Evolutionary conservation across 306 rosid genomes (phyloP).

Genomic region (Prunus salicina): DNA sequence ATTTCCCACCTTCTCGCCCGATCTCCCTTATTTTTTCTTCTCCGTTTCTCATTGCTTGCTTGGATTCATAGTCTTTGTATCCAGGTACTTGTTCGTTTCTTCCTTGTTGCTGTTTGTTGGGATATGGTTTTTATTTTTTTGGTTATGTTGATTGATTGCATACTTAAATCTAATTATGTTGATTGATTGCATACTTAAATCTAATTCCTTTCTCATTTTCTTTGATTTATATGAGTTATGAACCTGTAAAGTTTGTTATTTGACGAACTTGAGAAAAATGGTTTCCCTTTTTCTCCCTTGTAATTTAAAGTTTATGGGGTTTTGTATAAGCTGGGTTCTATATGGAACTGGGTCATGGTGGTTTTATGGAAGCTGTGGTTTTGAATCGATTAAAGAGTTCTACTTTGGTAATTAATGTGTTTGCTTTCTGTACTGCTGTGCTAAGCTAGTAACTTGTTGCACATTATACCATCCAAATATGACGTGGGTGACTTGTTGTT

Average conservation of each 20-base stretch:
- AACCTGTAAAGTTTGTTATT: background rate
- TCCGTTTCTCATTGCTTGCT: background rate
- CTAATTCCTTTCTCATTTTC: background rate
- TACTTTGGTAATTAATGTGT: background rate
- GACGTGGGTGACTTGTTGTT: background rate
- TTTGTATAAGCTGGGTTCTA: background rate
- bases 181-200: background rate
- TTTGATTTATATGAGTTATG: background rate
- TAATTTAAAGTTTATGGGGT: background rate
- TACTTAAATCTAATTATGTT: background rate
- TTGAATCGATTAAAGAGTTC: background rate
- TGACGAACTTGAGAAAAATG: background rate
- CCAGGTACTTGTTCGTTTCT: background rate
- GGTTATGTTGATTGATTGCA: background rate
- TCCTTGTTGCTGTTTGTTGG: background rate
- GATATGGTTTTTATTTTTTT: background rate
- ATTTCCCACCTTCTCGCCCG: background rate
- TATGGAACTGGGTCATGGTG: background rate
- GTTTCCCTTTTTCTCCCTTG: background rate
- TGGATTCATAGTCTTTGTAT: background rate
- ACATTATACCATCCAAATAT: too few species aligned
- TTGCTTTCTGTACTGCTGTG: background rate
- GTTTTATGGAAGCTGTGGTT: background rate
- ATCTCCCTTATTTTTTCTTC: background rate
- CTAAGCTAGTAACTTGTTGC: background rate